Evolutionary conservation across 106 monocot genomes (phyloP).

Genomic region (Allium sativum): DNA sequence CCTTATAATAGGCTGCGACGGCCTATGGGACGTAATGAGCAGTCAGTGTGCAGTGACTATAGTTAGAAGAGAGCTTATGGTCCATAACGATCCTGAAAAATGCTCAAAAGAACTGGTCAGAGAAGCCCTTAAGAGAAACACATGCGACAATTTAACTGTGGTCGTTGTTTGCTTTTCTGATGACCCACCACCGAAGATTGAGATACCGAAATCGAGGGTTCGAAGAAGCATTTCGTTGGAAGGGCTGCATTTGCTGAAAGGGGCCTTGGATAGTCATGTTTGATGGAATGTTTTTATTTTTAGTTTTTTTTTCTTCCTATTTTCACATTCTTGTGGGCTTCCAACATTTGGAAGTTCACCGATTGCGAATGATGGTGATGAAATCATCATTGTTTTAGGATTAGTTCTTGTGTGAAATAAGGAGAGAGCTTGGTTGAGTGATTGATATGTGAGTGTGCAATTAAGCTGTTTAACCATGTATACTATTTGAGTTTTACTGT

Average conservation of each 20-base stretch:
- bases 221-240: slow-evolving; percentile 61
- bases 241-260: slow-evolving; percentile 53
- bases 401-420: no score
- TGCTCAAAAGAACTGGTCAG: slow-evolving; percentile 34
- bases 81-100: slow-evolving; percentile 33
- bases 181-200: slow-evolving; percentile 39
- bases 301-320: no score
- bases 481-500: no score
- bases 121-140: slow-evolving; percentile 35
- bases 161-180: slow-evolving; percentile 33
- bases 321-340: neutral
- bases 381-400: no score
- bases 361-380: neutral
- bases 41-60: slow-evolving; percentile 44
- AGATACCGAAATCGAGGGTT: slow-evolving; percentile 45
- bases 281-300: slow-evolving; percentile 1
- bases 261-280: slow-evolving; percentile 37
- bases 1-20: slow-evolving; percentile 40
- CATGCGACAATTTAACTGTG: slow-evolving; percentile 35
- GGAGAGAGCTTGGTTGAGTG: no score
- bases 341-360: slow-evolving; percentile 6
- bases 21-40: slow-evolving; percentile 55
- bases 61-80: slow-evolving; percentile 39
- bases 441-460: no score
- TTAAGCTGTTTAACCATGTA: no score